Evolutionary conservation across 2,329 filamentous ascomycete species (phyloP), one percentile per base, ranked within the genome.

Genomic region (Alternaria sp.): DNA sequence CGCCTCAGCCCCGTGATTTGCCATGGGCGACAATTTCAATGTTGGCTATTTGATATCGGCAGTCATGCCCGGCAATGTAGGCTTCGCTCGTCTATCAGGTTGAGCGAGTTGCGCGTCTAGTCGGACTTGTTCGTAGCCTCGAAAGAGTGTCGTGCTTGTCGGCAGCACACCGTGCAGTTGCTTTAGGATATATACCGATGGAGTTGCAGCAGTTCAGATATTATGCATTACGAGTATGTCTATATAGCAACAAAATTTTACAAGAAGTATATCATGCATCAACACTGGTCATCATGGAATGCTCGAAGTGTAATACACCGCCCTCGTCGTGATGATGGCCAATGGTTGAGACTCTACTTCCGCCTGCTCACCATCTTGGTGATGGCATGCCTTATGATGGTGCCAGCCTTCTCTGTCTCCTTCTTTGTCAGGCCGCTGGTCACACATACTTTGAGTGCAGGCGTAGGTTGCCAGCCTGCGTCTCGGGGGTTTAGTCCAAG

Each of bases 371-470:
- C 88, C 62, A 98, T 88, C 81, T 97, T 97, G 52, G 94, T 96
- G 67, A 98, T 92, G 14, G 95, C 94, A 80, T 97, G 94, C 61
- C 94, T 86, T 68, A 99, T 94, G 9, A 87, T 89, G 7, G 90
- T 88, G 14, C 94, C 95, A 0, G 95, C 93, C 83, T 96, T 97
- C 81, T 99, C 96, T 55, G 94, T 91, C 78, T 99, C 95, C 82
- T 96, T 97, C 83, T 91, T 96, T 24, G 91, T 91, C 63, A 99
- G 82, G 1, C 91, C 95, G 5, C 88, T 91, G 0, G 94, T 97
- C 54, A 97, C 84, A 75, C 94, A 98, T 12, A 98, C 87, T 81
- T 98, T 97, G 63, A 99, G 85, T 0, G 93, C 92, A 9, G 95
- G 92, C 68, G 87, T 85, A n/a, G 89, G 84, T 61, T 87, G 86